Evolutionary conservation across 2,329 filamentous ascomycete genomes (phyloP), one percentile per base, ranked within the genome.

Genomic region (Exophiala sp.): DNA sequence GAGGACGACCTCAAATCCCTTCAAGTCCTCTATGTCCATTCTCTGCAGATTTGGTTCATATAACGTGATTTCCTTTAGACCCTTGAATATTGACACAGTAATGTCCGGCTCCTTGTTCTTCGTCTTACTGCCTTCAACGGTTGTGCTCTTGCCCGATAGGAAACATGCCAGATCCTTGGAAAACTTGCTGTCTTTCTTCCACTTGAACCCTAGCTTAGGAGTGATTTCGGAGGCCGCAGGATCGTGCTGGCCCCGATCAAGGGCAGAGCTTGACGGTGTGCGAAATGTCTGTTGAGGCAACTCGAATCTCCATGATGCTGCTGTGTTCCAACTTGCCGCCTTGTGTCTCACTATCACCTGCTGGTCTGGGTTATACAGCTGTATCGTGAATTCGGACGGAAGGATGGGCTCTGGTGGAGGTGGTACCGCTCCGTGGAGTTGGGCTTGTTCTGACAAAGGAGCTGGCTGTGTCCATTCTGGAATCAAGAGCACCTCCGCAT

Each of bases 291-390:
- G 83, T 63, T 90, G 82, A 0, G 93, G 93, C 69, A 98, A 83
- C 66, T 91, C 87, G 68, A 98, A 97, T 57, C 93, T 88, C 84
- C 91, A 98, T 46, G 80, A 80, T 45, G 88, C 81, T 11, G 82
- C 83, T 53, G 82, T 84, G 55, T 85, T 89, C 85, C 89, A 95
- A 53, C 83, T 82, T 27, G 86, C 84, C 34, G 83, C 77, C 59
- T 85, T 81, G 57, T 72, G 65, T 60, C 78, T 82, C 29, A 97
- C 78, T 1, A 74, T 62, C 16, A 97, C 74, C 60, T 85, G 78
- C 67, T 93, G 88, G 65, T 97, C 91, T 0, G 93, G 93, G 65
- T 95, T 93, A 74, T 96, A 97, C 2, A 98, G 81, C 61, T 91
- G 85, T 32, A 97, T 77, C n/a, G 78, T 76, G 66, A 97, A 95